Base-by-base conservation (phyloP, 176 grass and related monocot species). In the Sorghum bicolor region DNA sequence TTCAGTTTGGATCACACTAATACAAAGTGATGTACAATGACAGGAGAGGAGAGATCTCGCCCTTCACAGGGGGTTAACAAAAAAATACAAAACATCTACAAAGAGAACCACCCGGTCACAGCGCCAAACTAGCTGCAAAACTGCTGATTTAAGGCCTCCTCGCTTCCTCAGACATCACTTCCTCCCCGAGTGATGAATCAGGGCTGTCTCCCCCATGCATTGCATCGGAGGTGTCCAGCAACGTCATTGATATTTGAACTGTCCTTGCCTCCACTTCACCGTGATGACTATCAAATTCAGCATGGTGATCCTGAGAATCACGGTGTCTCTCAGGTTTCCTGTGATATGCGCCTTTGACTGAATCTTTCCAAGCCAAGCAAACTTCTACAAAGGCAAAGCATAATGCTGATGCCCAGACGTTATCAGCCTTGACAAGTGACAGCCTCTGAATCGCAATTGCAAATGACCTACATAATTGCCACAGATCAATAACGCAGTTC, bases 71-170 rank as follows among this genome's bases (percentile, higher is more conserved):
- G 53, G 28, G 26, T 10, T n/a, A n/a, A n/a, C n/a, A 36, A 63
- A 29, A 76, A 79, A 32, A 6, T 16, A 71, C 40, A 45, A 48
- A 83, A 44, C 76, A 75, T 75, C 80, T 87, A 80, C 80, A 74
- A 48, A 68, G 37, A 40, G 62, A 70, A 84, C 47, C 37, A 20
- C 40, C 68, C 14, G 2, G 32, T 25, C 80, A 80, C 55, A 40
- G 45, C 61, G 39, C 37, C 71, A 81, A 73, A 82, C 65, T 85
- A 88, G 47, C 86, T 85, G 90, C 90, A 88, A 91, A 91, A 88
- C 58, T 88, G 86, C 38, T 80, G 61, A 32, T 69, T 61, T 75
- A 75, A 84, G 25, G 22, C 62, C 32, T 15, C 47, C 50, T 83
- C 10, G 11, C 39, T 33, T 9, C 61, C 50, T 79, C 10, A 11